phyloP scores from a whole-genome alignment of 1,139 yeast genomes.

The Lodderomyces metapsilosis region DNA sequence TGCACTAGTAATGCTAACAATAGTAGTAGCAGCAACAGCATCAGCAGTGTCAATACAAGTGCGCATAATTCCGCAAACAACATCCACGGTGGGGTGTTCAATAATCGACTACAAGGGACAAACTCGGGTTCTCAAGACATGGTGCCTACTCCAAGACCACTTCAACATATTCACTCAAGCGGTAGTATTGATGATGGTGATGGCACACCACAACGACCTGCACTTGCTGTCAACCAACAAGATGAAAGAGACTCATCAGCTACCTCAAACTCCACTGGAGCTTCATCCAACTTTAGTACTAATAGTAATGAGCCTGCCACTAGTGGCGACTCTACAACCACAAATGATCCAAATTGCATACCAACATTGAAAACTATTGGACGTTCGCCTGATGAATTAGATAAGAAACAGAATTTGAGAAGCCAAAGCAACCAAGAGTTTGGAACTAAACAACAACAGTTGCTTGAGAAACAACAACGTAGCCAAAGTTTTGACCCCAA shows the following conservation, averaged over 20 bases:
- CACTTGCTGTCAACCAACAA: slow-evolving; percentile 3
- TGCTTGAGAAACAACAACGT: slow-evolving; percentile 14
- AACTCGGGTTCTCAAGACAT: not conserved
- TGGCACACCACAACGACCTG: slow-evolving; percentile 4
- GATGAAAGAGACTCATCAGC: slow-evolving; percentile 1
- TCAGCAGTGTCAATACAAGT: too few species aligned
- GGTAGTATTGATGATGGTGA: not conserved
- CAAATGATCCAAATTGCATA: not conserved
- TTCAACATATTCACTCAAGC: not conserved
- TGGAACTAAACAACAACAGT: slow-evolving; percentile 1
- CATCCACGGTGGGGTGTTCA: not conserved
- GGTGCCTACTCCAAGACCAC: not conserved
- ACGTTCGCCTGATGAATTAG: not conserved
- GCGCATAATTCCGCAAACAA: not conserved
- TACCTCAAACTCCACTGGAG: slow-evolving; percentile 1
- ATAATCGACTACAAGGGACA: not conserved
- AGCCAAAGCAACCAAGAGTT: not conserved
- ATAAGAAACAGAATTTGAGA: slow-evolving; percentile 10
- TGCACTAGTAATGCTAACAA: slow-evolving; percentile 23
- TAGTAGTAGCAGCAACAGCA: not conserved
- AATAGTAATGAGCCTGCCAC: slow-evolving; percentile 2
- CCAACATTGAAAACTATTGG: slow-evolving; percentile 5
- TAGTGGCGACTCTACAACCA: slow-evolving; percentile 3
- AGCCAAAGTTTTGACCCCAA: not conserved
- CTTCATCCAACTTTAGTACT: slow-evolving; percentile 2